Evolutionary conservation across 1,284 basidiomycete species (phyloP).

Genomic region (Leccinum griseonigrum): DNA sequence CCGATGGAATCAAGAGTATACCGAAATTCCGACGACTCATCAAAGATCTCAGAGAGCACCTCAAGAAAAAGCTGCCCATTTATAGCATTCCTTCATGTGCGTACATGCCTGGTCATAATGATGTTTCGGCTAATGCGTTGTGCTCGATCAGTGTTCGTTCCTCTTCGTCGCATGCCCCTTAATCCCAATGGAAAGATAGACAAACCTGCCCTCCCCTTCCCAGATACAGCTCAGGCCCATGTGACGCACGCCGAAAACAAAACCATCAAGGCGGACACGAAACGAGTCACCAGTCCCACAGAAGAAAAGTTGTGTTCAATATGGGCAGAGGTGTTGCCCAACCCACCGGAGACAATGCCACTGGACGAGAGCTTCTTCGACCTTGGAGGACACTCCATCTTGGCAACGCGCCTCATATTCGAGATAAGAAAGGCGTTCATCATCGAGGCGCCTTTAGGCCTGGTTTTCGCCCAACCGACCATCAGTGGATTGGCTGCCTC

Average conservation of each 20-base stretch:
- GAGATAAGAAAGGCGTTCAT: constrained; percentile 94
- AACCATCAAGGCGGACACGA: constrained; percentile 25
- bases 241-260: constrained; percentile 37
- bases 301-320: constrained; percentile 81
- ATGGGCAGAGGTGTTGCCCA: constrained; percentile 85
- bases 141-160: constrained; percentile 78
- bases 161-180: constrained; percentile 92
- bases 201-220: constrained; percentile 98
- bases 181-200: constrained; percentile 99
- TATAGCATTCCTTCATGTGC: constrained; percentile 85
- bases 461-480: constrained; percentile 93
- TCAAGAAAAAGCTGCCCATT: constrained; percentile 96
- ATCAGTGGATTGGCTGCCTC: constrained; percentile 79
- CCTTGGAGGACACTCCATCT: constrained; percentile 96
- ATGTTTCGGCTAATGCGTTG: constrained; percentile 11
- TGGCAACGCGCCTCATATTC: constrained; percentile 96
- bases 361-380: constrained; percentile 98
- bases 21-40: constrained; percentile 85
- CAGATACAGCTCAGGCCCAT: constrained; percentile 85
- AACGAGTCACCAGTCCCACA: constrained; percentile 58
- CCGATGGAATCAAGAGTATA: constrained; percentile 66
- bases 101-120: constrained; percentile 42
- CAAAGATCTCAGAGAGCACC: constrained; percentile 91
- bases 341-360: constrained; percentile 76
- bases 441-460: constrained; percentile 87